Conservation (phyloP, 2,329 filamentous ascomycete genomes). For the Incumbomyces lentus region DNA sequence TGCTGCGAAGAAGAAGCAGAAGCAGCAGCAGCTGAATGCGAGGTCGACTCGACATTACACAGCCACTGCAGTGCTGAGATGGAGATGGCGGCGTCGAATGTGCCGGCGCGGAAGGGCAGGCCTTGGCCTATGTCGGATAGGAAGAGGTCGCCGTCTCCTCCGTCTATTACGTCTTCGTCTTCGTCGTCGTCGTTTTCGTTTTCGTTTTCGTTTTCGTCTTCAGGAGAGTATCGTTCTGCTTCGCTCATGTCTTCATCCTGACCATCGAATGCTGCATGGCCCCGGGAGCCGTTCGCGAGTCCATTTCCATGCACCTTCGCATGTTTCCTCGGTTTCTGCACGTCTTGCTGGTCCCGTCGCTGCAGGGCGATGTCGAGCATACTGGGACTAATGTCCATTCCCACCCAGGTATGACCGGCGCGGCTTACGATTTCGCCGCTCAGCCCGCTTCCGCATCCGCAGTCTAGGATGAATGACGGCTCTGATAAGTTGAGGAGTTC, state of each 20-base stretch:
- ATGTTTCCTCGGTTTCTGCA: not conserved
- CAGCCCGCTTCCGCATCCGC: slow-evolving; percentile 92
- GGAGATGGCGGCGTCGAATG: slow-evolving; percentile 88
- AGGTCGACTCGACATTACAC: slow-evolving; percentile 68
- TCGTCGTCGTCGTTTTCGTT: slow-evolving; percentile 1
- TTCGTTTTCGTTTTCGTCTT: not conserved
- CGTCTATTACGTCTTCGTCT: slow-evolving; percentile 27
- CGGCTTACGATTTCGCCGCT: slow-evolving; percentile 86
- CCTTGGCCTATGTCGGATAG: slow-evolving; percentile 93
- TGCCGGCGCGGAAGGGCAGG: slow-evolving; percentile 81
- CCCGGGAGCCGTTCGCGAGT: not conserved
- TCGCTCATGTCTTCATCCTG: not conserved
- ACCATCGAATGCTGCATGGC: not conserved
- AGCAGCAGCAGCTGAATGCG: no score
- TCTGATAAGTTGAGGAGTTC: slow-evolving; percentile 71
- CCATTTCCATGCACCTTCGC: not conserved
- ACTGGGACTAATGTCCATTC: slow-evolving; percentile 88
- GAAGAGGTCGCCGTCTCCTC: slow-evolving; percentile 87
- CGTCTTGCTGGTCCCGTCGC: slow-evolving; percentile 31
- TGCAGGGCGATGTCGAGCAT: slow-evolving; percentile 96
- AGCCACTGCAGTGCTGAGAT: slow-evolving; percentile 98
- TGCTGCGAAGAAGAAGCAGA: not conserved
- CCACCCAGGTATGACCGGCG: slow-evolving; percentile 86
- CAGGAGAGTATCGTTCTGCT: no score
- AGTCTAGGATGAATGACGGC: slow-evolving; percentile 82